Base-by-base conservation (phyloP, 331 rosid genomes). In the Malus hybrid region DNA sequence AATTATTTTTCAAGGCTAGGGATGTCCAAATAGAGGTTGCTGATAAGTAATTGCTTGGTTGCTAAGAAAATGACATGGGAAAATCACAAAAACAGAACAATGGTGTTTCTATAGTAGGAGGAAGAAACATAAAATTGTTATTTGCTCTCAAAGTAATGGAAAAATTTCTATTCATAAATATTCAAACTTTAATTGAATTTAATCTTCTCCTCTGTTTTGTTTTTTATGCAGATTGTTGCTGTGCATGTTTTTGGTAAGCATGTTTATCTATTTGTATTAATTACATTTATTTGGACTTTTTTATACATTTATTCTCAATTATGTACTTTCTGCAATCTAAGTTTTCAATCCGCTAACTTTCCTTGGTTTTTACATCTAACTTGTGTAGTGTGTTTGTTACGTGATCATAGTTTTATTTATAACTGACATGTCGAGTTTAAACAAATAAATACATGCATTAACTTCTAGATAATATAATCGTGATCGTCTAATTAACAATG, bases 371-470 rank as follows among this genome's bases (percentile, higher is more conserved):
- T 46, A 46, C 6, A 13, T 13, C 18, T 4, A 46, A 46, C 24
- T 36, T 36, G 3, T 36, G 42, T 36, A 0, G 42, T 10, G 67
- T 54, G 9, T 62, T 28, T 61, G 6, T 31, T 61, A 76, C 29
- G 67, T 31, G 20, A 7, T 27, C 69, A 31, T 22, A 81, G 85
- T 36, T 36, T 36, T 36, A 70, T 81, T 60, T 81, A 72, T 52
- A 50, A 81, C 42, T 72, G 72, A 81, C 46, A 72, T 81, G 81
- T 71, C 79, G 28, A 81, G 76, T 79, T 81, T 36, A 36, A 72
- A 11, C n/a, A 52, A 55, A 55, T 7, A 55, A 55, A 19, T 55
- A 4, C 65, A 27, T 12, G 2, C 65, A 27, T 46, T 16, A 7
- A 14, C 7, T 36, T 14, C 8, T 24, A 4, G 13, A 14, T 48